A percentile compares a stretch with the other conserved stretches of the same genome.
phyloP scores from a whole-genome alignment of 495 filamentous ascomycete genomes.

The Aspergillus saccharolyticus region DNA sequence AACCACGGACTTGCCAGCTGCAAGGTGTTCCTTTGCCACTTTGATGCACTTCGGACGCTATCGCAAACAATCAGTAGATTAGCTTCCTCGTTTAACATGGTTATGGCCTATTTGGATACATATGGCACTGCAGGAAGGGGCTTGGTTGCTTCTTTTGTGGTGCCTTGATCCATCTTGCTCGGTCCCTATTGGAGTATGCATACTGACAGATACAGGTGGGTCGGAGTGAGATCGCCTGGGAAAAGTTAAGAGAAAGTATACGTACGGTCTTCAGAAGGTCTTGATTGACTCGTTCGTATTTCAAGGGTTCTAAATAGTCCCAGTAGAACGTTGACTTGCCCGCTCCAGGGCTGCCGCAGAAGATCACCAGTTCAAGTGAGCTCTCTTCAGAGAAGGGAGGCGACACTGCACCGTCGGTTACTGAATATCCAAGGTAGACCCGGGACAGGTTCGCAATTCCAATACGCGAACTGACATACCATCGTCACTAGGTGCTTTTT shows the following conservation, averaged over 20 bases:
- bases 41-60: conserved; percentile 82
- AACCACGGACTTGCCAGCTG: conserved; percentile 61
- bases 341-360: conserved; percentile 81
- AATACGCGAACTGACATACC: conserved; percentile 23
- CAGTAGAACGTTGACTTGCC: conserved; percentile 92
- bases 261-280: conserved; percentile 78
- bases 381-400: conserved; percentile 57
- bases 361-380: conserved; percentile 69
- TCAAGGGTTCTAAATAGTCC: conserved; percentile 69
- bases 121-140: no score
- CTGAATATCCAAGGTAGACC: neutral
- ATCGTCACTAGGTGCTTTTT: conserved; percentile 28
- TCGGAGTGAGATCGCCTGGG: neutral
- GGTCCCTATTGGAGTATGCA: neutral
- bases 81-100: neutral
- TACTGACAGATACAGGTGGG: neutral
- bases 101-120: no score
- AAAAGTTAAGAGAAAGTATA: conserved; percentile 2
- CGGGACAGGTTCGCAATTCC: neutral
- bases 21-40: conserved; percentile 59
- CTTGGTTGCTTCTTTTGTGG: no score
- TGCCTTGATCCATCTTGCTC: no score
- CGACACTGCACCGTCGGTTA: conserved; percentile 10
- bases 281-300: conserved; percentile 85
- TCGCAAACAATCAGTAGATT: conserved; percentile 9